These are phyloP conservation scores for Rhododendron molle DNA, from an alignment of 148 eudicot genomes.

Conservation along the genomic window DNA sequence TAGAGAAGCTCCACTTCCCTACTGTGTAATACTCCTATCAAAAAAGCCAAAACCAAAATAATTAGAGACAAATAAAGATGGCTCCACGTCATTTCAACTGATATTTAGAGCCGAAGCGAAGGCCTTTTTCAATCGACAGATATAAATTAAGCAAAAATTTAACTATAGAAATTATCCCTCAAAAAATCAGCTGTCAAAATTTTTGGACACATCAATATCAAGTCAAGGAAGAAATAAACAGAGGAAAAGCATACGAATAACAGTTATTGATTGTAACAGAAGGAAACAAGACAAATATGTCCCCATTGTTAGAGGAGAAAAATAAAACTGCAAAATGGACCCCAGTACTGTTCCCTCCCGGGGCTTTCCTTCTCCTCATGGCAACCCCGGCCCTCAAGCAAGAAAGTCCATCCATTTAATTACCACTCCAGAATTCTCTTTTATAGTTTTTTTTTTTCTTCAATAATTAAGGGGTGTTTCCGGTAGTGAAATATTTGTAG, in stretches of 20 bases:
- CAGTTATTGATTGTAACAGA: neutral
- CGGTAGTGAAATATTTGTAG: no score
- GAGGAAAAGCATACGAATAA: no score
- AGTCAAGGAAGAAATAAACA: neutral
- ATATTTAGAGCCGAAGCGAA: neutral
- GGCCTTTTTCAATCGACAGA: neutral
- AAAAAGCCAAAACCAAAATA: neutral
- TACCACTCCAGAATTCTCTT: neutral
- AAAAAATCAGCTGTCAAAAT: slow-evolving; percentile 9
- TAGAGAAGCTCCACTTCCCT: no score
- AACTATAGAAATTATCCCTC: neutral
- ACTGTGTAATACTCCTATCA: no score
- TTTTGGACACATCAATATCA: slow-evolving; percentile 1
- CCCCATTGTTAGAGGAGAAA: neutral
- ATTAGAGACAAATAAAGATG: neutral
- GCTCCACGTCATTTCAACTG: neutral
- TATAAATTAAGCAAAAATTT: neutral
- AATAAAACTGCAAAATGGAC: neutral
- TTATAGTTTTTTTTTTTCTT: no score
- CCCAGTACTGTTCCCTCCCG: neutral
- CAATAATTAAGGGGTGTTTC: no score
- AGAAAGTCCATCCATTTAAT: slow-evolving; percentile 1
- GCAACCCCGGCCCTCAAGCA: slow-evolving; percentile 5
- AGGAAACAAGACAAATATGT: neutral
- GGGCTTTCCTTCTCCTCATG: slow-evolving; percentile 13